phyloP scores from a whole-genome alignment of 306 rosid species.

The Purshia tridentata region DNA sequence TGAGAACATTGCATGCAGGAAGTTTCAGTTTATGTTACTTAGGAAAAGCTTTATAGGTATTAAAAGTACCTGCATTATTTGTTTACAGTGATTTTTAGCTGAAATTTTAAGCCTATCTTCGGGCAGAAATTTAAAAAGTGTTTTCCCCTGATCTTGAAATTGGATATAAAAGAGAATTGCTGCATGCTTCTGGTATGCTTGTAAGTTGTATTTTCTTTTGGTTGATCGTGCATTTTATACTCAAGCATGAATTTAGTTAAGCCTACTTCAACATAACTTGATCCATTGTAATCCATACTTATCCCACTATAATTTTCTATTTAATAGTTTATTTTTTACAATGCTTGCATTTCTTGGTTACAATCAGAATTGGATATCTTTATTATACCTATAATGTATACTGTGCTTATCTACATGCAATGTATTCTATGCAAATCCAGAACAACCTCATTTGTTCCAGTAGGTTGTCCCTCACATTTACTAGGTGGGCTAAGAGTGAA shows the following conservation, averaged over 20 bases:
- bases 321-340: background rate
- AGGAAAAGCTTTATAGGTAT: background rate
- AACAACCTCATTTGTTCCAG: background rate
- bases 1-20: slow-evolving; percentile 13
- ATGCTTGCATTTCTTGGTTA: background rate
- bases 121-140: background rate
- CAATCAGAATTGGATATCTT: background rate
- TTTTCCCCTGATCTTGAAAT: background rate
- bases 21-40: slow-evolving; percentile 5
- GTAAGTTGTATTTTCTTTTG: too few relatives aligned
- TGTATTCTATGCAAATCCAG: background rate
- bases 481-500: background rate
- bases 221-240: too few relatives aligned
- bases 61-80: background rate
- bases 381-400: background rate
- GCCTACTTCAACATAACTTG: too few relatives aligned
- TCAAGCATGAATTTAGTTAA: too few relatives aligned
- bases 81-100: too few relatives aligned
- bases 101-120: background rate
- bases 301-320: too few relatives aligned
- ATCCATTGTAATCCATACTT: too few relatives aligned
- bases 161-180: background rate
- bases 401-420: background rate
- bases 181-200: too few relatives aligned
- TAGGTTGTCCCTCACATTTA: background rate